phyloP scores from a whole-genome alignment of 1,284 basidiomycete species.

The Cutaneotrichosporon cyanovorans region DNA sequence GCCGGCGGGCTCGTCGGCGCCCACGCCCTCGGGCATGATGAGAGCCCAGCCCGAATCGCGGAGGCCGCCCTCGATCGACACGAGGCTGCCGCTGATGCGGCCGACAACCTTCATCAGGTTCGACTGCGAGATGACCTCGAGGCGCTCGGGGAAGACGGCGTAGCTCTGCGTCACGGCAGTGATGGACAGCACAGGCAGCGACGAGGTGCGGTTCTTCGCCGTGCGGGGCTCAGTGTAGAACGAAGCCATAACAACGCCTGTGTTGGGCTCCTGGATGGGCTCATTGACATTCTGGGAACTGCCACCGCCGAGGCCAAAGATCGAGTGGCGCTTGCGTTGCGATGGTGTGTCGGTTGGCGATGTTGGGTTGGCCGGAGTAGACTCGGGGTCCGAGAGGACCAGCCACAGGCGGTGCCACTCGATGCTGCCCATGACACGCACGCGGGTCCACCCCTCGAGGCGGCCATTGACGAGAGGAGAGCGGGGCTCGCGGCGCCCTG shows the following conservation, averaged over 20 bases:
- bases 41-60: conserved; percentile 70
- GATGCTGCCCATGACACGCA: conserved; percentile 85
- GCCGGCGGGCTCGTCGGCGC: conserved; percentile 41
- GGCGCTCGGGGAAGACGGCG: conserved; percentile 88
- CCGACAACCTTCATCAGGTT: conserved; percentile 86
- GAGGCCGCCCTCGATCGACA: conserved; percentile 47
- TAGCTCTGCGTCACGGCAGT: conserved; percentile 51
- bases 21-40: conserved; percentile 71
- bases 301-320: conserved; percentile 35
- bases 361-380: conserved; percentile 15
- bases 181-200: conserved; percentile 36
- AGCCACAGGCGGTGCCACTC: conserved; percentile 95
- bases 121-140: conserved; percentile 77
- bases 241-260: conserved; percentile 38
- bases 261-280: conserved; percentile 46
- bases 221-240: conserved; percentile 42
- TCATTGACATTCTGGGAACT: conserved; percentile 49
- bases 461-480: conserved; percentile 60
- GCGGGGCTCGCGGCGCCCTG: conserved; percentile 57
- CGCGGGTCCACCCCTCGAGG: conserved; percentile 87
- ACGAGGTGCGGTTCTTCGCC: conserved; percentile 33
- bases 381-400: conserved; percentile 53
- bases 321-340: conserved; percentile 30
- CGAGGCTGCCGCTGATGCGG: conserved; percentile 65
- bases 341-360: not conserved